These are phyloP conservation scores for Mucuna pruriens DNA, from an alignment of 306 rosid species.

Conservation along the genomic window DNA sequence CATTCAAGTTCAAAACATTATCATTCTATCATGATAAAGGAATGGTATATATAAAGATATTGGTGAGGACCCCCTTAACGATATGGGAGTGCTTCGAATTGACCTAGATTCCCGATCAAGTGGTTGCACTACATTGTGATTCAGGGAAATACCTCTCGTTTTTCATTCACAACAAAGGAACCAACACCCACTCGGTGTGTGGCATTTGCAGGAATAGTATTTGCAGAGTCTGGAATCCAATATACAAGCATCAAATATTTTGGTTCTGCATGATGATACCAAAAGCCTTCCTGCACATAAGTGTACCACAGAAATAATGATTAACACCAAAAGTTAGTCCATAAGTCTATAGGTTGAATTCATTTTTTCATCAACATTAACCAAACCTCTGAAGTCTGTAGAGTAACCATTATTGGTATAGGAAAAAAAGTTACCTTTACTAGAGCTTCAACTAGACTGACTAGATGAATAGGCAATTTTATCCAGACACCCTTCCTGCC, in stretches of 20 bases:
- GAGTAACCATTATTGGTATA: background rate
- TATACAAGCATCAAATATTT: conserved; percentile 77
- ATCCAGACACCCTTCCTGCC: conserved; percentile 84
- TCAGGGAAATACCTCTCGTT: conserved; percentile 65
- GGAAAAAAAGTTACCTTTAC: conserved; percentile 57
- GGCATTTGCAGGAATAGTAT: conserved; percentile 83
- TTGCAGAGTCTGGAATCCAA: conserved; percentile 71
- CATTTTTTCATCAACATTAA: background rate
- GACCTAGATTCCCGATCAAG: background rate
- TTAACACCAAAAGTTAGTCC: conserved; percentile 1
- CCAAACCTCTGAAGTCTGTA: conserved; percentile 12
- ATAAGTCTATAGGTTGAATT: background rate
- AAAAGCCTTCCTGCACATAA: conserved; percentile 74
- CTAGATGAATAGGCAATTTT: conserved; percentile 72
- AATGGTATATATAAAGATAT: background rate
- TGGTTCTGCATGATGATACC: conserved; percentile 94
- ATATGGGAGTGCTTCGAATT: background rate
- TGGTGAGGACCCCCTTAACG: background rate
- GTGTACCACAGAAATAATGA: background rate
- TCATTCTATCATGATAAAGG: conserved; percentile 8
- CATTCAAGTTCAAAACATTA: background rate
- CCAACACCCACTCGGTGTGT: conserved; percentile 80
- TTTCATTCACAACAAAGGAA: conserved; percentile 70
- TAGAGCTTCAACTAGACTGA: conserved; percentile 68
- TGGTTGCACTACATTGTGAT: background rate